Conservation (phyloP, 768 basidiomycete genomes). For the Tylopilus felleus region DNA sequence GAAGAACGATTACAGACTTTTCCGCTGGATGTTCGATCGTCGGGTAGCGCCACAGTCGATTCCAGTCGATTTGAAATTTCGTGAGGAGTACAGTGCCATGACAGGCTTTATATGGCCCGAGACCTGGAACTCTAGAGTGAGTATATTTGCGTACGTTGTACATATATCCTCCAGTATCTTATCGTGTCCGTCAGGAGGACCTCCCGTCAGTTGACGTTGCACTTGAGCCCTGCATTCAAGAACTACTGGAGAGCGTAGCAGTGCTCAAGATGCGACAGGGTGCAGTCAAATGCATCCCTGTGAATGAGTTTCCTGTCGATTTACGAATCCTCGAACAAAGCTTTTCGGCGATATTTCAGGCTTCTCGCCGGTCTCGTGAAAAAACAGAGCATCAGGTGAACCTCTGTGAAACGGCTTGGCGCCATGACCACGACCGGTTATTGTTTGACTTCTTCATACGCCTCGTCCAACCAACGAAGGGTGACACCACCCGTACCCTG, state of each 20-base stretch:
- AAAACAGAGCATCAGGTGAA: background rate
- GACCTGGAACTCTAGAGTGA: slow-evolving; percentile 2
- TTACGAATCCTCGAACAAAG: slow-evolving; percentile 3
- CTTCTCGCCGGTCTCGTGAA: slow-evolving; percentile 7
- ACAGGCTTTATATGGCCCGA: slow-evolving; percentile 10
- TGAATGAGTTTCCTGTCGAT: slow-evolving; percentile 2
- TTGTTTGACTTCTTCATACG: slow-evolving; percentile 12
- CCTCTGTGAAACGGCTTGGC: background rate
- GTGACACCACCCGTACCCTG: background rate
- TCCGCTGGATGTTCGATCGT: slow-evolving; percentile 13
- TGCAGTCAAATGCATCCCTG: background rate
- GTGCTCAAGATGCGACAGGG: background rate
- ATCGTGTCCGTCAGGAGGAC: background rate
- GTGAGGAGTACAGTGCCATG: slow-evolving; percentile 1
- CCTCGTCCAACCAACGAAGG: background rate
- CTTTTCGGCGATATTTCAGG: slow-evolving; percentile 12
- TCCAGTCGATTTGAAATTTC: background rate
- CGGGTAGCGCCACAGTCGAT: slow-evolving; percentile 3
- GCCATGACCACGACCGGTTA: slow-evolving; percentile 9
- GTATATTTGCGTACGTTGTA: background rate
- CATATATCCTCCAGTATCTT: background rate
- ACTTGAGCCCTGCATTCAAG: slow-evolving; percentile 6
- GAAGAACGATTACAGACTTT: background rate
- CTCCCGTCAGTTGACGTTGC: slow-evolving; percentile 10
- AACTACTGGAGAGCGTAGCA: background rate